Base-by-base conservation (phyloP, 345 rosid genomes). In the Geranium brycei region DNA sequence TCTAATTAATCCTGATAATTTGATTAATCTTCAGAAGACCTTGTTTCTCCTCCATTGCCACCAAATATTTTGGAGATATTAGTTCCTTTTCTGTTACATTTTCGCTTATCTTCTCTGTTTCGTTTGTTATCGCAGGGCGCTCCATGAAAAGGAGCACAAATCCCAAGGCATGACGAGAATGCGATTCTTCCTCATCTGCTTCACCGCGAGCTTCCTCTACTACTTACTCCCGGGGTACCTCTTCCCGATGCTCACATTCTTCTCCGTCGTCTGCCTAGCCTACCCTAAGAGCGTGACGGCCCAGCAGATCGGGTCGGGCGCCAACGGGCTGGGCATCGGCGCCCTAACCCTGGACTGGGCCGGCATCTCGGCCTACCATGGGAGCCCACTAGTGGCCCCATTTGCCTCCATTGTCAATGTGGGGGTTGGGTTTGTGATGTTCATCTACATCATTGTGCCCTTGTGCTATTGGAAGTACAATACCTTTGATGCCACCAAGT, bases 261-360 rank as follows among this genome's bases (percentile, higher is more conserved):
- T 95, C 82, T 91, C 99, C 2, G 91, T 96, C 97, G 93, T 91
- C 16, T 95, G 99, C 71, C 91, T 96, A 96, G 85, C 60, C 35
- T 88, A 89, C 89, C 99, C 99, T 2, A 64, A 66, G 57, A 88
- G 82, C 74, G 83, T 95, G 73, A 88, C 99, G 8, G 99, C 99
- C 41, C 99, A 95, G 72, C 99, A 95, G 62, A 71, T 95, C 17
- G 99, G 99, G 5, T 95, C 99, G 1, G 99, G 96, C 7, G 87
- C 85, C 86, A 91, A 95, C 59, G 99, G 99, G 19, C 95, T 95
- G 0, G 99, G 99, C 0, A 62, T 91, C 8, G 99, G 99, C 65
- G 96, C 97, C 17, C 88, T 91, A 69, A 88, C 95, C 41, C 81
- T 95, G 28, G 99, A 95, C 57, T 95, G 99, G 99, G 99, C 99